These are phyloP conservation scores for Phoma herbarum DNA, from an alignment of 2,329 filamentous ascomycete genomes.

Conservation along the genomic window DNA sequence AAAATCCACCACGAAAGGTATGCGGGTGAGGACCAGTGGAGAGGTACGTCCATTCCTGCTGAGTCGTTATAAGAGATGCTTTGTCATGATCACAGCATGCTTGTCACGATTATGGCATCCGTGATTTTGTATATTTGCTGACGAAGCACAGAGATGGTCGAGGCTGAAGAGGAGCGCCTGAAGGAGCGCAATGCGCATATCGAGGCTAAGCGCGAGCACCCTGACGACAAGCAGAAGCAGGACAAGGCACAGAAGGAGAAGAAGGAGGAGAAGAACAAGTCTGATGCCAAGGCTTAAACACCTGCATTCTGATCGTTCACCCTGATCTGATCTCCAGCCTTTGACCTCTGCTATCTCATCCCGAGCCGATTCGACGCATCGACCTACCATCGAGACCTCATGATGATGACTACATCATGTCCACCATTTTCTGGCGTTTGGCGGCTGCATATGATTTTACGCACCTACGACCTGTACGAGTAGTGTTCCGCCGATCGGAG, in stretches of 20 bases:
- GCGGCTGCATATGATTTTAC: slow-evolving; percentile 14
- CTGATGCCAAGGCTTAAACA: slow-evolving; percentile 19
- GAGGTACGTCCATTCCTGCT: slow-evolving; percentile 63
- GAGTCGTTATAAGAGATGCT: slow-evolving; percentile 16
- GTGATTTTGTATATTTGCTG: slow-evolving; percentile 17
- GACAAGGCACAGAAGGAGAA: slow-evolving; percentile 30
- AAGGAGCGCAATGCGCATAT: slow-evolving; percentile 57
- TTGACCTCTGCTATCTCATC: background rate
- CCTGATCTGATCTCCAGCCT: background rate
- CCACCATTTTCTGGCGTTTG: slow-evolving; percentile 32
- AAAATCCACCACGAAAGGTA: slow-evolving; percentile 87
- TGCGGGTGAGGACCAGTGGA: slow-evolving; percentile 92
- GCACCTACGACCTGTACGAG: slow-evolving; percentile 26
- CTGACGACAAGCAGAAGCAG: slow-evolving; percentile 26
- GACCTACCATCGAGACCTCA: background rate
- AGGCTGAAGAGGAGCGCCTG: slow-evolving; percentile 73
- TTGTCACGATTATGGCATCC: slow-evolving; percentile 14
- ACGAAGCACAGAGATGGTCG: slow-evolving; percentile 75
- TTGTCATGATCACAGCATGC: slow-evolving; percentile 20
- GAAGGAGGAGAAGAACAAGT: slow-evolving; percentile 35
- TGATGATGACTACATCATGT: background rate
- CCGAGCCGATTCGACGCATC: background rate
- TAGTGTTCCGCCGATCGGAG: slow-evolving; percentile 17
- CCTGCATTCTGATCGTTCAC: background rate
- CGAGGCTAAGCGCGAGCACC: slow-evolving; percentile 26